Evolutionary conservation across 805 yeast species (phyloP), one percentile per base, ranked within the genome.

Genomic region (Myxozyma neglecta): DNA sequence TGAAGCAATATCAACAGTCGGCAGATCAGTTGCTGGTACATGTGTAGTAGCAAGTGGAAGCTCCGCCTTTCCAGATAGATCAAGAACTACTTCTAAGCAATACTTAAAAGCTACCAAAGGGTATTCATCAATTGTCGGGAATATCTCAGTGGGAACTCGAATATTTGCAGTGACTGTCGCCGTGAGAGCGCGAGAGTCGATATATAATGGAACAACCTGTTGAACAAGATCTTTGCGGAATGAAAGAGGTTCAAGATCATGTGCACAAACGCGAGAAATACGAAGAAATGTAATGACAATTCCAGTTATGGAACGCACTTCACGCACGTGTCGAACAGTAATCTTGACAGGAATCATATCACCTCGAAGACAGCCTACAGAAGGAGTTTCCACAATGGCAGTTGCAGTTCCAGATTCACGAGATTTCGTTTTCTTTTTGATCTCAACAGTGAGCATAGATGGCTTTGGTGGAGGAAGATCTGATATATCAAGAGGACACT

Each of bases 191-290:
- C 70, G 76, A 0, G 92, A 90, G 71, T 90, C 92, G n/a, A 90
- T 83, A 65, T 84, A 87, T 11, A 91, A 75, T 1, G 97, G 96
- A 0, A 87, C 80, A 1, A 90, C 82, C 40, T 83, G 81, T 74
- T 91, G 97, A 42, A 86, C 83, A 6, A 91, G 76, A 71, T 91
- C 97, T 72, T 91, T 91, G 59, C 97, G 77, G 72, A 87, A 91
- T 0, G 93, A 82, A 70, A 59, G 80, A 68, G 61, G 77, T 68
- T 72, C 87, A 86, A 58, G 82, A 79, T 57, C 86, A 80, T 56
- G 85, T 80, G 68, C 83, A 84, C 62, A 80, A 40, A 86, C 82
- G 13, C 94, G 79, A 66, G 96, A 89, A 5, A 92, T 85, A 59
- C 97, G 77, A 8, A 89, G 89, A 53, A 91, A 76, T 0, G 97